Percentiles rank a stretch among this genome's conserved stretches.
Evolutionary conservation across 2,329 filamentous ascomycete genomes (phyloP).

Genomic region (Periconia macrospinosa): DNA sequence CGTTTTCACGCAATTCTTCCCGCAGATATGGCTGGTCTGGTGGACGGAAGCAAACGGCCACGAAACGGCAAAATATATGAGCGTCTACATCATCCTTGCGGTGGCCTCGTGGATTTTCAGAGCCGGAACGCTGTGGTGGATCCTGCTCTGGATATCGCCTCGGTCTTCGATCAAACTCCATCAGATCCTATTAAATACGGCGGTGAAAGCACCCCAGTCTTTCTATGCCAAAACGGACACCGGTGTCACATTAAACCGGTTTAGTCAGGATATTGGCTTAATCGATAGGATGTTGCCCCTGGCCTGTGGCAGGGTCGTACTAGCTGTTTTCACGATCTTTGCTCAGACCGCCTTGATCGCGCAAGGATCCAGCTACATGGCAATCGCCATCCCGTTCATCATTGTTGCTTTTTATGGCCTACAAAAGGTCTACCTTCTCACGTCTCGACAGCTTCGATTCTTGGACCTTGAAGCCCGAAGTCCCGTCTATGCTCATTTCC

Average conservation of each 20-base stretch:
- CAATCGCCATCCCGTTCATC: conserved; percentile 21
- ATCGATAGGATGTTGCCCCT: conserved; percentile 1
- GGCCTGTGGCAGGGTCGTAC: not conserved
- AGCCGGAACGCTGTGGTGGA: conserved; percentile 3
- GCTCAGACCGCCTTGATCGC: conserved; percentile 5
- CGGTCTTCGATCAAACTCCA: conserved; percentile 1
- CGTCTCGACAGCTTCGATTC: conserved; percentile 49
- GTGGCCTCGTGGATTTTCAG: conserved; percentile 6
- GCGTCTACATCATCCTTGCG: conserved; percentile 5
- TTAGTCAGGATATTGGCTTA: conserved; percentile 2
- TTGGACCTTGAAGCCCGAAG: conserved; percentile 55
- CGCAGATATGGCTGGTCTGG: conserved; percentile 2
- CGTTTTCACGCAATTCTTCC: not conserved
- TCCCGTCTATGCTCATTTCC: conserved; percentile 52
- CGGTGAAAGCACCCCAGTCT: conserved; percentile 1
- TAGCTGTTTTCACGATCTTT: not conserved
- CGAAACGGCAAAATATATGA: conserved; percentile 8
- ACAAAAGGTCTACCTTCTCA: conserved; percentile 48
- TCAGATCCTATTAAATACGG: conserved; percentile 2
- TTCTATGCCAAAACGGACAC: conserved; percentile 2
- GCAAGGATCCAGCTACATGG: conserved; percentile 23
- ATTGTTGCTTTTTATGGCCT: conserved; percentile 53
- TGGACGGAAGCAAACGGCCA: conserved; percentile 10
- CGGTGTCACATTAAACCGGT: conserved; percentile 1
- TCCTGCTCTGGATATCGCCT: conserved; percentile 4